These are phyloP conservation scores for Conidiobolus incongruus DNA, from an alignment of 371 early-diverging fungal genomes.

Conservation along the genomic window DNA sequence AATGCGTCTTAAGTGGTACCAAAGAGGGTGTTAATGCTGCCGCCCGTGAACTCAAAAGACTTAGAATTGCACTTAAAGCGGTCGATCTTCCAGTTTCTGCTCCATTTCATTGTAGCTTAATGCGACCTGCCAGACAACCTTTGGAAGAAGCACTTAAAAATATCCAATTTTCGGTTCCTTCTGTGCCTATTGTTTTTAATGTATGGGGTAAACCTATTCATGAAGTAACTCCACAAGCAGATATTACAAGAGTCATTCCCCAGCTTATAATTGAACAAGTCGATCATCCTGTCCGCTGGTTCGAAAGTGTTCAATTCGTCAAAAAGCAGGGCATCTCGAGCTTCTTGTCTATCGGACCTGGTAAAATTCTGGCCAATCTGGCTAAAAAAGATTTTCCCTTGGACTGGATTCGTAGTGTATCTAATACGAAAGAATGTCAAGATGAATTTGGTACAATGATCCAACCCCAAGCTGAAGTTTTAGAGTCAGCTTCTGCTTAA, in stretches of 20 bases:
- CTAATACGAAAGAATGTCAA: not conserved
- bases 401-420: slow-evolving; percentile 27
- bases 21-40: slow-evolving; percentile 67
- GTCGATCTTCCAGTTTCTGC: slow-evolving; percentile 84
- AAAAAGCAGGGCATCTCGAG: slow-evolving; percentile 50
- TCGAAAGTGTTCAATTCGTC: slow-evolving; percentile 53
- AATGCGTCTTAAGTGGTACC: slow-evolving; percentile 84
- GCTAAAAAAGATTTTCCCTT: slow-evolving; percentile 67
- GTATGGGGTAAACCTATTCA: slow-evolving; percentile 66
- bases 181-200: slow-evolving; percentile 72
- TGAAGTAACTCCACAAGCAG: not conserved
- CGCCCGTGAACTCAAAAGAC: slow-evolving; percentile 44
- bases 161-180: slow-evolving; percentile 31
- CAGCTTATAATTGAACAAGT: slow-evolving; percentile 52
- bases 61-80: slow-evolving; percentile 60
- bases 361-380: slow-evolving; percentile 67
- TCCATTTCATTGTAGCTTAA: slow-evolving; percentile 82
- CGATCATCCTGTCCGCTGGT: slow-evolving; percentile 75
- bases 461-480: not conserved
- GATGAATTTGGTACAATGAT: not conserved
- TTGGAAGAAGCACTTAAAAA: slow-evolving; percentile 44
- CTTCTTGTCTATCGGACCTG: slow-evolving; percentile 73
- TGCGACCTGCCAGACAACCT: slow-evolving; percentile 59
- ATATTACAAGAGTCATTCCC: slow-evolving; percentile 30
- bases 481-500: too few relatives aligned